phyloP scores from a whole-genome alignment of 202 grass and related monocot species.

The Carex sylvatica region DNA sequence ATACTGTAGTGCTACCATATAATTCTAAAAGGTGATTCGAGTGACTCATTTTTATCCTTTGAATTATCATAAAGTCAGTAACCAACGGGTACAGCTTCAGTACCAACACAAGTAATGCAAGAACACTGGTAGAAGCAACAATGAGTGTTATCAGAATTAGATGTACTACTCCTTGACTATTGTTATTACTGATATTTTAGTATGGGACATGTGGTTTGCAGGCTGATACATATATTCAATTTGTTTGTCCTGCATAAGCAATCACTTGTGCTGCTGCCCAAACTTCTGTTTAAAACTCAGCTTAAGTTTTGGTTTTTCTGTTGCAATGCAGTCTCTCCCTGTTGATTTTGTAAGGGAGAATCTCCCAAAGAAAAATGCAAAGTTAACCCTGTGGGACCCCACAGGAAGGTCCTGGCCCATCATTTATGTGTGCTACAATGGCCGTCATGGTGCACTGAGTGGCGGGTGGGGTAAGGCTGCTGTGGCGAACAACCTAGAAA shows the following conservation, averaged over 20 bases:
- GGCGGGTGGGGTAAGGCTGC: constrained; percentile 76
- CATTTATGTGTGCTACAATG: constrained; percentile 47
- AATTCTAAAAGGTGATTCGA: neutral
- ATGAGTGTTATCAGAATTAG: neutral
- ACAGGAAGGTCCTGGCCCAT: constrained; percentile 62
- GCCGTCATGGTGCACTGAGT: constrained; percentile 45
- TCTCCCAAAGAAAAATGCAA: constrained; percentile 48
- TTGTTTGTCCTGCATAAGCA: neutral
- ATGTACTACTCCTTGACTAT: neutral
- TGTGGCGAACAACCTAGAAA: constrained; percentile 80
- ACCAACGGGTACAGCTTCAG: neutral
- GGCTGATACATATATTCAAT: neutral
- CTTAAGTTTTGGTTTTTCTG: neutral
- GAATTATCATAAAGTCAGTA: constrained; percentile 1
- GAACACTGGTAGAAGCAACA: constrained; percentile 3
- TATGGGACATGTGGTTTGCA: neutral
- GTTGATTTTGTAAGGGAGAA: constrained; percentile 42
- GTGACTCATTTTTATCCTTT: neutral
- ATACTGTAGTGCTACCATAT: neutral
- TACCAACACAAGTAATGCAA: neutral
- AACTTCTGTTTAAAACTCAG: neutral
- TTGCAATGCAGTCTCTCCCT: constrained; percentile 53
- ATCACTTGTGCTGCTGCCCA: neutral
- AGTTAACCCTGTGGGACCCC: constrained; percentile 78
- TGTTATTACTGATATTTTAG: neutral